Evolutionary conservation across 2,329 filamentous ascomycete genomes (phyloP).

Genomic region (Myotisia sp.): DNA sequence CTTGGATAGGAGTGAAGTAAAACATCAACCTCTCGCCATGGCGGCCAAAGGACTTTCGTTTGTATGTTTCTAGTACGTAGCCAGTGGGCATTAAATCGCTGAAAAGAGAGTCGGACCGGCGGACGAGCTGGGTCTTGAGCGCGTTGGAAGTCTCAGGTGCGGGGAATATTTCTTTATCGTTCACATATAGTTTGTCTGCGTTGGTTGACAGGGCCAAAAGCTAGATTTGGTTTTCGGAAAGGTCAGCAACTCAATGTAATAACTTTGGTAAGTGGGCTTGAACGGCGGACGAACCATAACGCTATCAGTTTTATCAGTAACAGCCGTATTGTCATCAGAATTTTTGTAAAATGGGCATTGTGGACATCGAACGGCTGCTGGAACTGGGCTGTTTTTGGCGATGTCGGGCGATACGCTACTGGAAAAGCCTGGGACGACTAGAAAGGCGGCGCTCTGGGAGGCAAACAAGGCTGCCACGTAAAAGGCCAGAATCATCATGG

Average conservation of each 20-base stretch:
- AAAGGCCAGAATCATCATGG: constrained; percentile 25
- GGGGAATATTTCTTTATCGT: constrained; percentile 28
- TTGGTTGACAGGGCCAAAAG: constrained; percentile 25
- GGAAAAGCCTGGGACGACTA: constrained; percentile 22
- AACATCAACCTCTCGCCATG: constrained; percentile 24
- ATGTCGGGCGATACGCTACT: background rate
- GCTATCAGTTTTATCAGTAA: constrained; percentile 23
- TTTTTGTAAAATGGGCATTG: constrained; percentile 27
- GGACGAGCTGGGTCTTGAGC: constrained; percentile 23
- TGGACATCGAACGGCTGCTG: constrained; percentile 23
- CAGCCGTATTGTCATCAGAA: constrained; percentile 17
- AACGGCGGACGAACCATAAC: constrained; percentile 21
- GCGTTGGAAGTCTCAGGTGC: constrained; percentile 16
- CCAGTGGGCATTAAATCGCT: constrained; percentile 27
- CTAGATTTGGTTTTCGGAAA: constrained; percentile 13
- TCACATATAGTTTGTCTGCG: constrained; percentile 23
- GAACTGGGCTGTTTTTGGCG: constrained; percentile 15
- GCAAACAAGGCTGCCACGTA: constrained; percentile 23
- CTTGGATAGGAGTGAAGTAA: constrained; percentile 33
- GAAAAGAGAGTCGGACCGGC: constrained; percentile 23
- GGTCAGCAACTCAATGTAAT: constrained; percentile 4
- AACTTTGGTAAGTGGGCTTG: background rate
- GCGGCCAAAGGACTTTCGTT: constrained; percentile 18
- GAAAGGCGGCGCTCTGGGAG: constrained; percentile 24
- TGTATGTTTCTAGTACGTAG: constrained; percentile 30